A percentile compares a stretch with the other conserved stretches of the same genome.
Evolutionary conservation across 768 basidiomycete species (phyloP).

Genomic region (Mycena filopes): DNA sequence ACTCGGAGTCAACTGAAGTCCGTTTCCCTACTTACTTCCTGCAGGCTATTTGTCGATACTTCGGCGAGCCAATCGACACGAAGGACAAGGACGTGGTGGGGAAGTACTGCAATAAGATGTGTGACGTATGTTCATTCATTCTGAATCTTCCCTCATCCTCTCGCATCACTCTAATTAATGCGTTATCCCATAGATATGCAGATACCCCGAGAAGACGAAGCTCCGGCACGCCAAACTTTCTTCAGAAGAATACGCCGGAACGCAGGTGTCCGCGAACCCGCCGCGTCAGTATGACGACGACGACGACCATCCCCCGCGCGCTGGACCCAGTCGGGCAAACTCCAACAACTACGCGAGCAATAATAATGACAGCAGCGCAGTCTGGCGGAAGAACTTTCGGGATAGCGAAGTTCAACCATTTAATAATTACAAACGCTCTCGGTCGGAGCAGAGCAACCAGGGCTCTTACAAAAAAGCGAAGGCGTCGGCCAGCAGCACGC

Average conservation of each 20-base stretch:
- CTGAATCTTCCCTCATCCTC: no score
- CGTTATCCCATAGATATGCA: conserved; percentile 69
- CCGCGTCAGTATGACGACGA: conserved; percentile 21
- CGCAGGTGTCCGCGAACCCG: conserved; percentile 30
- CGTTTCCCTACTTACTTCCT: not conserved
- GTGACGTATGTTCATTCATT: conserved; percentile 65
- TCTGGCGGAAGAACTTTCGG: conserved; percentile 21
- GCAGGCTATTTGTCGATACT: conserved; percentile 82
- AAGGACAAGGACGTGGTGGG: conserved; percentile 55
- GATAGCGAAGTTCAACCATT: conserved; percentile 10
- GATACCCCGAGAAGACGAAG: conserved; percentile 75
- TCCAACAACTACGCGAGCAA: conserved; percentile 36
- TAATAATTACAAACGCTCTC: conserved; percentile 17
- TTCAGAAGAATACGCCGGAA: conserved; percentile 42
- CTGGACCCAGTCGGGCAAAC: conserved; percentile 23
- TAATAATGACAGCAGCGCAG: not conserved
- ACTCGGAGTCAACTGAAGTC: no score
- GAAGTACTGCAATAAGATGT: conserved; percentile 78
- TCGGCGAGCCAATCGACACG: conserved; percentile 74
- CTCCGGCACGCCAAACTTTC: conserved; percentile 62
- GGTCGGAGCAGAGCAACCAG: conserved; percentile 12
- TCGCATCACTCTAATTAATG: no score
- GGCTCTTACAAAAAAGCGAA: conserved; percentile 19
- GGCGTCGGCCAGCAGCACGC: conserved; percentile 1
- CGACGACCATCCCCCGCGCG: conserved; percentile 34